Conservation (phyloP, 148 eudicot species). For the Rheum nobile region DNA sequence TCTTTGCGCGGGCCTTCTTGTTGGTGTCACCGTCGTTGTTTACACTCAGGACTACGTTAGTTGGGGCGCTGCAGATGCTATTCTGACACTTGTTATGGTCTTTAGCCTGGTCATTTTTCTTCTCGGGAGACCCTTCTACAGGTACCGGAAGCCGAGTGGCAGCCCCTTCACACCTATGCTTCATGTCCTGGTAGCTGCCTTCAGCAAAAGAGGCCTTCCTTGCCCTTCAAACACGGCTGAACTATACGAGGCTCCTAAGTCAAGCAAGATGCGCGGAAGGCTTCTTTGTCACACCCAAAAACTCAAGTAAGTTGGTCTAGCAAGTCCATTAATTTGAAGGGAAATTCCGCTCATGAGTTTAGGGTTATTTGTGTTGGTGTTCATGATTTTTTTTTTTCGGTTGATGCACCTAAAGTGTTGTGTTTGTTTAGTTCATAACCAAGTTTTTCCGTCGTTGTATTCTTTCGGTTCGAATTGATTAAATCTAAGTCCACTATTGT, state of each 20-base stretch:
- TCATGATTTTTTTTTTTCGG: no score
- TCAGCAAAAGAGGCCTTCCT: constrained; percentile 43
- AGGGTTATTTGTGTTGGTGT: no score
- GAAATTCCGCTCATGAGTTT: no score
- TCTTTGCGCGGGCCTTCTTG: constrained; percentile 49
- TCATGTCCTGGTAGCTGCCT: constrained; percentile 66
- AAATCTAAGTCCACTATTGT: no score
- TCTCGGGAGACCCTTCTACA: constrained; percentile 53
- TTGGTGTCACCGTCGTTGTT: constrained; percentile 65
- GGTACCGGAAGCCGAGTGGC: constrained; percentile 41
- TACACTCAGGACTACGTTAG: constrained; percentile 58
- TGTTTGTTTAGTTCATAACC: no score
- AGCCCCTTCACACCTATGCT: constrained; percentile 61
- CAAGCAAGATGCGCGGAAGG: constrained; percentile 21
- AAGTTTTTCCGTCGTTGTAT: no score
- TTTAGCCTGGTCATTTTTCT: constrained; percentile 32
- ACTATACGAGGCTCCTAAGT: constrained; percentile 28
- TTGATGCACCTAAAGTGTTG: no score
- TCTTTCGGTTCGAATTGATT: no score
- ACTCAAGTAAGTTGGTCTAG: constrained; percentile 48
- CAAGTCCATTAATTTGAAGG: no score
- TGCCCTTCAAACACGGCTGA: constrained; percentile 27
- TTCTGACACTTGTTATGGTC: constrained; percentile 34
- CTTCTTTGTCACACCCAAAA: constrained; percentile 36
- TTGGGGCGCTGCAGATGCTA: constrained; percentile 50